These are phyloP conservation scores for Rugiboletus extremiorientalis DNA, from an alignment of 1,284 basidiomycete genomes.

Conservation along the genomic window DNA sequence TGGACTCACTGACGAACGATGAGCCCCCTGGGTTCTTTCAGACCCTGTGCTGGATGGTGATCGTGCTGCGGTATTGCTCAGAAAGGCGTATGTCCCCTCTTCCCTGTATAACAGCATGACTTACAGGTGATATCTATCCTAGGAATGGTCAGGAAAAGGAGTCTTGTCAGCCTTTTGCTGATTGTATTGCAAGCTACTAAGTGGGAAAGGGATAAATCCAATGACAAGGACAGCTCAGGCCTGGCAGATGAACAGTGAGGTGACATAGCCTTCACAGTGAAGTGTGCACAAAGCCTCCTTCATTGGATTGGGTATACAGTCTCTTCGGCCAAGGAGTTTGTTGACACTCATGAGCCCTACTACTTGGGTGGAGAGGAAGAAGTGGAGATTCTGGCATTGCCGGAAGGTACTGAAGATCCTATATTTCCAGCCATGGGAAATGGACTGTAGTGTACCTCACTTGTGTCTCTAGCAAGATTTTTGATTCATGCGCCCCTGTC, in stretches of 20 bases:
- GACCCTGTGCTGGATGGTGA: conserved; percentile 6
- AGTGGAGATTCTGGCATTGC: no score
- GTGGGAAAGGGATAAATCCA: rapidly evolving
- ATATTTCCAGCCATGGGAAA: no score
- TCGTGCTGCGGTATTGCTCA: conserved; percentile 3
- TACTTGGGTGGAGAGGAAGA: no score
- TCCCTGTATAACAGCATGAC: neutral
- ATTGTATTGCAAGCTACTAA: neutral
- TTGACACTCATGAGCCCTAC: no score
- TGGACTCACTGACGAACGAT: conserved; percentile 1
- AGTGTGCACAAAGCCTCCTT: neutral
- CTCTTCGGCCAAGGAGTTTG: no score
- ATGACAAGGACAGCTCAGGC: neutral
- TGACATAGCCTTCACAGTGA: neutral
- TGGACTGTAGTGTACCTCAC: no score
- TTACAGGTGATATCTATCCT: neutral
- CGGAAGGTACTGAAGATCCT: no score
- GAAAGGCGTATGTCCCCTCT: conserved; percentile 2
- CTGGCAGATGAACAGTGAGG: neutral
- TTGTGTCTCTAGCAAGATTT: no score
- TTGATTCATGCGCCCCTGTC: no score
- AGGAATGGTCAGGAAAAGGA: neutral
- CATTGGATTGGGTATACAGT: no score
- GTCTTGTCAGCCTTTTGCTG: neutral
- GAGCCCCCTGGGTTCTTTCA: neutral